Conservation (phyloP, 2,329 filamentous ascomycete genomes). For the Penicillium sp. region DNA sequence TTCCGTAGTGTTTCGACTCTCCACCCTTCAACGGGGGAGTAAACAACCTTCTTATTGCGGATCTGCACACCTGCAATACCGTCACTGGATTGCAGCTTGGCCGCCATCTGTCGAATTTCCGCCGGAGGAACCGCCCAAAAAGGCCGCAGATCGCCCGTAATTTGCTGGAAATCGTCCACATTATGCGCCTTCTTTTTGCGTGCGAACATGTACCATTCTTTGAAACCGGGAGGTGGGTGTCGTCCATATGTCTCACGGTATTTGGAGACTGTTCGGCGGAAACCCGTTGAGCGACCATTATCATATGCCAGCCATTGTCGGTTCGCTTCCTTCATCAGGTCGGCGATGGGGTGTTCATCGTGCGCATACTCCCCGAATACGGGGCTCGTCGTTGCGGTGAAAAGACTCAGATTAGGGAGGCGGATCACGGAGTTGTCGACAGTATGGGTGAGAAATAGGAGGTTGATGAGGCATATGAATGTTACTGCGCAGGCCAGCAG, state of each 20-base stretch:
- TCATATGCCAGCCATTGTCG: constrained; percentile 33
- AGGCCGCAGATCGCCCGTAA: constrained; percentile 38
- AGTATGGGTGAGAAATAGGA: constrained; percentile 9
- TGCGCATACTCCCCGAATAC: constrained; percentile 8
- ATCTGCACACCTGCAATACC: constrained; percentile 35
- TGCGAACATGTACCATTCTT: constrained; percentile 41
- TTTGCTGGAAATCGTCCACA: constrained; percentile 40
- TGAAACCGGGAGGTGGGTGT: constrained; percentile 42
- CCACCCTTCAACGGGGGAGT: constrained; percentile 40
- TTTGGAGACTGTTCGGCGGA: constrained; percentile 38
- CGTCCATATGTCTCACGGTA: constrained; percentile 39
- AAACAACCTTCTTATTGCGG: constrained; percentile 32
- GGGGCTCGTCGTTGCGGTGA: constrained; percentile 1
- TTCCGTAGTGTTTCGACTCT: constrained; percentile 41
- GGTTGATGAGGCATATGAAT: constrained; percentile 13
- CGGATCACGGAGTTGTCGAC: constrained; percentile 10
- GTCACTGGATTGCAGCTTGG: constrained; percentile 30
- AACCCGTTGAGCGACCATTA: constrained; percentile 32
- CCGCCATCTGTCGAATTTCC: constrained; percentile 32
- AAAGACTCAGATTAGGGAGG: constrained; percentile 4
- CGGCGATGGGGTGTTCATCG: constrained; percentile 31
- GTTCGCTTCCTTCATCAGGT: constrained; percentile 37
- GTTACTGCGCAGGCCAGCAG: constrained; percentile 9
- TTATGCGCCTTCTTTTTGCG: constrained; percentile 36
- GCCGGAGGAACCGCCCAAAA: constrained; percentile 38